Conservation (phyloP, 192 early-diverging fungal genomes). For the Chytriomyces sp. region DNA sequence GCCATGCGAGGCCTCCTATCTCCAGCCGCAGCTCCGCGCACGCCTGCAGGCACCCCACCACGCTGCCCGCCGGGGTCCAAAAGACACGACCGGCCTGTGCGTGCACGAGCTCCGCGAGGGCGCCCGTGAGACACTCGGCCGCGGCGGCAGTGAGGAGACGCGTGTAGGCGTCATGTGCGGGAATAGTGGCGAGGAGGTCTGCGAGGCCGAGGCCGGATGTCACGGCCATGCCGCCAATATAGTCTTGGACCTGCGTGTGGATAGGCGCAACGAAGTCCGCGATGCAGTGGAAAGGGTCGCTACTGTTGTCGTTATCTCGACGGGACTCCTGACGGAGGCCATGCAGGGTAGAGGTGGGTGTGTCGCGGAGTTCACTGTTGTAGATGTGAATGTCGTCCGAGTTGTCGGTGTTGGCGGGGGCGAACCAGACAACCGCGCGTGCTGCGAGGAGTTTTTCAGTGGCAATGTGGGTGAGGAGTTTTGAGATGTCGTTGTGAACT, state of each 20-base stretch:
- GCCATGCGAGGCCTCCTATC: background rate
- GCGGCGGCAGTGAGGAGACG: constrained; percentile 90
- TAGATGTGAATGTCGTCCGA: constrained; percentile 91
- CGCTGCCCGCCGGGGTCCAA: constrained; percentile 84
- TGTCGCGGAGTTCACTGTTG: constrained; percentile 56
- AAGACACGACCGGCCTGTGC: constrained; percentile 78
- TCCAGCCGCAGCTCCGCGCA: constrained; percentile 86
- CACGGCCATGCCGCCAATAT: constrained; percentile 88
- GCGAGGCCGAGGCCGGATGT: constrained; percentile 87
- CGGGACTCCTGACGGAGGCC: constrained; percentile 83
- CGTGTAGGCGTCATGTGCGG: constrained; percentile 83
- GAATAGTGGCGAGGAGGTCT: constrained; percentile 73
- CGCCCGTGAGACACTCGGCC: constrained; percentile 90
- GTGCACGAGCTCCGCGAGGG: constrained; percentile 86
- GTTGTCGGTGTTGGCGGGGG: constrained; percentile 83
- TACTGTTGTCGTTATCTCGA: constrained; percentile 70
- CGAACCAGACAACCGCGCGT: constrained; percentile 79
- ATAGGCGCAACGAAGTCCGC: constrained; percentile 91
- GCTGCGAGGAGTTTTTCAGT: constrained; percentile 71
- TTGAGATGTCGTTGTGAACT: constrained; percentile 80
- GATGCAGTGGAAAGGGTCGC: constrained; percentile 82
- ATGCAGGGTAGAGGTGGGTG: constrained; percentile 65
- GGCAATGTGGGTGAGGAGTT: constrained; percentile 76
- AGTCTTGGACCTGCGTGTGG: constrained; percentile 70
- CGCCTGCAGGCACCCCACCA: constrained; percentile 70